Evolutionary conservation across 192 early-diverging fungal genomes (phyloP), one percentile per base, ranked within the genome.

Genomic region (Umbelopsis sp.): DNA sequence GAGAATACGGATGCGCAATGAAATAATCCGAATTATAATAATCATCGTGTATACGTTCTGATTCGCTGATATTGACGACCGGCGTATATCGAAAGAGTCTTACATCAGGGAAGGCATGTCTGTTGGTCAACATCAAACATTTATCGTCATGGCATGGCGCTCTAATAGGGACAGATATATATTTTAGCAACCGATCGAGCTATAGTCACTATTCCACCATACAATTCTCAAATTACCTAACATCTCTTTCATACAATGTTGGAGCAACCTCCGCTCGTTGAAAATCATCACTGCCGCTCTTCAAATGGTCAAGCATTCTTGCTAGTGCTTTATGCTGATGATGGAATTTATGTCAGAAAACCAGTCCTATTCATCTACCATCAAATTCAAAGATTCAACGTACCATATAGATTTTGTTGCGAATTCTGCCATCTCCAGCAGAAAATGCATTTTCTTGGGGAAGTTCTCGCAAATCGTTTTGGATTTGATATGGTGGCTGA

Each of bases 61-160:
- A 77, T 37, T 77, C 81, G 51, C 73, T 74, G 23, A 87, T 81
- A 68, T 84, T 80, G 25, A 84, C 78, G 48, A 76, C 77, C n/a
- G 86, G 84, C 13, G 66, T 61, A 65, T 85, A 85, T 11, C 72
- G 71, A 48, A 87, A 85, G 64, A 82, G 70, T 6, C 66, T 52
- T 10, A 84, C 72, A 48, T 81, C 76, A 15, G 86, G 86, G 46
- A 85, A 80, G 0, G 75, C 61, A 27, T 85, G 50, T 55, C 79
- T 82, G 69, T 87, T 87, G 2, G 86, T 81, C 23, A 87, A 67
- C 22, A 87, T 71, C 22, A 87, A 71, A 65, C 86, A 87, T 10
- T 80, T 77, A 70, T 85, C 86, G 68, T 87, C 78, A 12, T 73
- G 67, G 49, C 86, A 87, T 10, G 81, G 75, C 4, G 82, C 78